Base-by-base conservation (phyloP, 2,329 filamentous ascomycete genomes). In the Fusarium sp. region DNA sequence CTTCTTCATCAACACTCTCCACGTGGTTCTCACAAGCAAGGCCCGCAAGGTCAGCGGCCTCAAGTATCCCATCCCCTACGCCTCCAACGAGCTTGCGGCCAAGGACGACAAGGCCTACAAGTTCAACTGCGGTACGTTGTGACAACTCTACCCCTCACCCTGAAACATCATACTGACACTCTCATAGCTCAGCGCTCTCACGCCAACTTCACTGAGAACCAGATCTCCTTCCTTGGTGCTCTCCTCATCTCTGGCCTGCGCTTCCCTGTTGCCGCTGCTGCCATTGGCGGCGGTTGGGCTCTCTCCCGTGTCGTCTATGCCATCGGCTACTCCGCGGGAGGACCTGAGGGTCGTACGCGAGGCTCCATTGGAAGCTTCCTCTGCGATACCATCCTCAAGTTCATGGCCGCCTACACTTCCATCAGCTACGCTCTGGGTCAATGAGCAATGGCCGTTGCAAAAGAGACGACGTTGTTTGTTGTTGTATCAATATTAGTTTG, bases 161-260 rank as follows among this genome's bases (percentile, higher is more conserved):
- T 38, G 16, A 2, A 23, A 46, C 7, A 4, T 18, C 20, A 27
- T 54, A 46, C 62, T 62, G 56, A 69, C 57, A 4, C 34, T 29
- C 16, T 53, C 34, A 33, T 61, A 85, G 84, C 86, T 57, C 87
- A 90, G 74, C 85, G 87, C 51, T 84, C 87, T 9, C 89, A 91
- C 76, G 79, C 81, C 72, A 90, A 91, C 82, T 91, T 84, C 79
- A 83, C 82, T 69, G 89, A 91, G 81, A 89, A 87, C 79, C 80
- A 86, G 34, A 79, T 84, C 8, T 81, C 86, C 4, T 82, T 86
- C 74, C 73, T 90, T 10, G 81, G 79, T 20, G 79, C 82, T 23
- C 79, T 90, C 10, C 76, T 89, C 64, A 82, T 91, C 71, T 79
- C 86, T 9, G 88, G 89, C 31, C 75, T 90, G 23, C 76, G 78